Evolutionary conservation across 176 grass and related monocot species (phyloP).

Genomic region (Elymus sibiricus): DNA sequence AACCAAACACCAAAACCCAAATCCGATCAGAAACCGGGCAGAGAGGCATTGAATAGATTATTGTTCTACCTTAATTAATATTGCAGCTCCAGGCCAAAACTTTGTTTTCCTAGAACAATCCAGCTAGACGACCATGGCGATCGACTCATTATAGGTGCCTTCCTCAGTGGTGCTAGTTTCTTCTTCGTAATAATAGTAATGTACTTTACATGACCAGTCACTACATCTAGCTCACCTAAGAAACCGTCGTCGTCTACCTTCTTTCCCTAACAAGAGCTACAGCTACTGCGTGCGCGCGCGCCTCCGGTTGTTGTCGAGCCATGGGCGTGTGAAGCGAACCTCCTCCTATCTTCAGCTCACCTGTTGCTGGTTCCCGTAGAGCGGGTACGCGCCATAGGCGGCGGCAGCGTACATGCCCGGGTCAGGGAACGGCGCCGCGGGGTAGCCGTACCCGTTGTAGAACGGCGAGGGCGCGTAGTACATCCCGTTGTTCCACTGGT

Average conservation of each 20-base stretch:
- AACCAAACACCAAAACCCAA: background rate
- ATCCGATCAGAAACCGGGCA: background rate
- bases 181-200: slow-evolving; percentile 24
- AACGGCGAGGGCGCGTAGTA: slow-evolving; percentile 68
- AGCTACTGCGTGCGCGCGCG: slow-evolving; percentile 21
- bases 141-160: slow-evolving; percentile 18
- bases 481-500: slow-evolving; percentile 85
- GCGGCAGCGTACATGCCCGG: slow-evolving; percentile 80
- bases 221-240: slow-evolving; percentile 73
- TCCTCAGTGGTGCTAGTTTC: slow-evolving; percentile 28
- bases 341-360: slow-evolving; percentile 57
- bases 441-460: slow-evolving; percentile 86
- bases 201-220: slow-evolving; percentile 61
- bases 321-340: background rate
- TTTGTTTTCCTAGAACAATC: slow-evolving; percentile 24
- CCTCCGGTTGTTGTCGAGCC: background rate
- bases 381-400: slow-evolving; percentile 71
- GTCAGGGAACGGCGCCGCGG: slow-evolving; percentile 68
- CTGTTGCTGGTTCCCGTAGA: slow-evolving; percentile 86
- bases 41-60: slow-evolving; percentile 38
- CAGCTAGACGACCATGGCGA: slow-evolving; percentile 26
- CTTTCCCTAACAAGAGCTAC: slow-evolving; percentile 44
- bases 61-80: slow-evolving; percentile 51
- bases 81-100: slow-evolving; percentile 43
- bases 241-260: slow-evolving; percentile 40